Conservation (phyloP, 495 filamentous ascomycete genomes). For the Achaetomiella virescens region DNA sequence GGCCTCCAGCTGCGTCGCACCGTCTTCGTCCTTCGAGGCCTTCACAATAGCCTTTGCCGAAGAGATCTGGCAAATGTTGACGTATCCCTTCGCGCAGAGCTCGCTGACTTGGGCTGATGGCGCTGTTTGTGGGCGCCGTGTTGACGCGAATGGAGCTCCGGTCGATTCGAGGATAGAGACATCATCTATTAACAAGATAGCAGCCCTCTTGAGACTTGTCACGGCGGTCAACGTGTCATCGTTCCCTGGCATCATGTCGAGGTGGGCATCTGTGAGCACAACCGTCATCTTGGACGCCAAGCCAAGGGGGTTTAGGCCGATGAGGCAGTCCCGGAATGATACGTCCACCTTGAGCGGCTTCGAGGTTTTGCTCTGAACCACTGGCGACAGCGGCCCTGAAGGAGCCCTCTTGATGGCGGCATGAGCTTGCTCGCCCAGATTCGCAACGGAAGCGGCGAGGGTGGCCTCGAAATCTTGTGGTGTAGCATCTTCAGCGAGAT, state of each 20-base stretch:
- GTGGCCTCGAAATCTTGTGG: constrained; percentile 67
- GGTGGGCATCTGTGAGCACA: constrained; percentile 68
- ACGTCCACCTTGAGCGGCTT: constrained; percentile 62
- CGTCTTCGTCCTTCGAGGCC: constrained; percentile 42
- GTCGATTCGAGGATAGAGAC: constrained; percentile 47
- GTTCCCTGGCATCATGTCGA: constrained; percentile 56
- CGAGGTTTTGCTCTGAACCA: constrained; percentile 22
- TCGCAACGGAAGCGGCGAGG: constrained; percentile 72
- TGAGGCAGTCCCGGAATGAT: constrained; percentile 65
- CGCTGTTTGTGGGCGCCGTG: constrained; percentile 40
- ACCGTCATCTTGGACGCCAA: constrained; percentile 66
- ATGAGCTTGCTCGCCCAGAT: constrained; percentile 58
- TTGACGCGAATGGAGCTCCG: constrained; percentile 34
- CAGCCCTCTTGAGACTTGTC: constrained; percentile 69
- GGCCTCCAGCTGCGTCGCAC: constrained; percentile 63
- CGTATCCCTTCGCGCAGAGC: constrained; percentile 67
- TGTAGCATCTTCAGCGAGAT: constrained; percentile 58
- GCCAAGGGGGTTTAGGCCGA: constrained; percentile 81
- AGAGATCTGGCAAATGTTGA: constrained; percentile 77
- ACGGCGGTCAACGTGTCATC: constrained; percentile 53
- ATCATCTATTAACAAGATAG: constrained; percentile 79
- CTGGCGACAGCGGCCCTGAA: constrained; percentile 2
- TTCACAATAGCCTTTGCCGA: constrained; percentile 62
- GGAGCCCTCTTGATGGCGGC: constrained; percentile 35
- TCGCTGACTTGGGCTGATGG: constrained; percentile 57